Conservation (phyloP, 192 early-diverging fungal species). For the Entomortierella lignicola region DNA sequence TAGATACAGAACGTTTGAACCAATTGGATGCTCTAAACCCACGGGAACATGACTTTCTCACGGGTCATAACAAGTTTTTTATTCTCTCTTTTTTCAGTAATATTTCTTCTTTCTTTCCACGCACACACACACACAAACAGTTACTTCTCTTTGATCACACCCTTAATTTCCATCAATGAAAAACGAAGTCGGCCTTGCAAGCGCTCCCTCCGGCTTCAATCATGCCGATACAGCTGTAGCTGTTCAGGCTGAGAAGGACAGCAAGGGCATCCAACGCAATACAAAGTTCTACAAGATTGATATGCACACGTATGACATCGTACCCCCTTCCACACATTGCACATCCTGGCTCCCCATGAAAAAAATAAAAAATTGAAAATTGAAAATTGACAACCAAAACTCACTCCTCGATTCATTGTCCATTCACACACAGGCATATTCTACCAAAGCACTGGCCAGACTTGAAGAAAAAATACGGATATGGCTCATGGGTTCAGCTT, state of each 20-base stretch:
- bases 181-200: background rate
- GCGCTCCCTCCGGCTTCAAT: conserved; percentile 42
- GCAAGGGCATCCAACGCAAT: conserved; percentile 40
- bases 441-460: conserved; percentile 72
- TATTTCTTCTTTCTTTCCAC: too few relatives aligned
- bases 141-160: too few relatives aligned
- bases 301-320: conserved; percentile 56
- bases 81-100: too few relatives aligned
- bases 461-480: conserved; percentile 70
- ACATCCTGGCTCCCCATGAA: too few relatives aligned
- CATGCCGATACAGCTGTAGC: conserved; percentile 40
- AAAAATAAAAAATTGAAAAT: background rate
- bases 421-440: conserved; percentile 62
- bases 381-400: background rate
- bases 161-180: too few relatives aligned
- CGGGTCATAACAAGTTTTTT: too few relatives aligned
- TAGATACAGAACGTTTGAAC: too few relatives aligned
- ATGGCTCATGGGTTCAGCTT: conserved; percentile 62
- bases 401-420: background rate
- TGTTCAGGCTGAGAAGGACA: conserved; percentile 50
- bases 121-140: too few relatives aligned
- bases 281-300: conserved; percentile 62
- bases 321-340: too few relatives aligned
- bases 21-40: too few relatives aligned
- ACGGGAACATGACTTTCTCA: too few relatives aligned